Conservation (phyloP, 345 rosid species). For the Garcia nutans region DNA sequence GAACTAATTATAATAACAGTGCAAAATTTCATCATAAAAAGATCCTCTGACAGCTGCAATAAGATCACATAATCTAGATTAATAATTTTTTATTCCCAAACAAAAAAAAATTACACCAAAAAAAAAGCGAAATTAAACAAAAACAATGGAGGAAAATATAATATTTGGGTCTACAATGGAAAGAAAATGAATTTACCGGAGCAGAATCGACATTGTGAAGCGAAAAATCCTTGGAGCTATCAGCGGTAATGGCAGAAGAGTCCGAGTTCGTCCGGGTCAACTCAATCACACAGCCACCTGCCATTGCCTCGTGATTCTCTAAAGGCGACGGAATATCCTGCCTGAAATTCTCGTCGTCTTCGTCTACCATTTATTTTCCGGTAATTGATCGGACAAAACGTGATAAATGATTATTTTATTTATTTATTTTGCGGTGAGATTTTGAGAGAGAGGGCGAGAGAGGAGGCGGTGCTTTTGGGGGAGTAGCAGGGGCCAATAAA, state of each 20-base stretch:
- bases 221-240: constrained; percentile 21
- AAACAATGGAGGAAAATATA: not conserved
- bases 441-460: not conserved
- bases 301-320: constrained; percentile 34
- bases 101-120: no score
- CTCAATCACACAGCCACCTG: constrained; percentile 24
- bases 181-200: constrained; percentile 28
- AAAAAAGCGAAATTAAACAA: not conserved
- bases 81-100: no score
- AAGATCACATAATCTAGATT: no score
- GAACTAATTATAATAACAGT: no score
- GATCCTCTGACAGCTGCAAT: no score
- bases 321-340: constrained; percentile 23
- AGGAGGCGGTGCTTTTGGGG: constrained; percentile 8
- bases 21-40: no score
- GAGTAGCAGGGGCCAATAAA: constrained; percentile 13
- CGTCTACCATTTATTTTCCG: no score
- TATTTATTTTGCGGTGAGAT: not conserved
- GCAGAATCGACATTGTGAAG: constrained; percentile 17
- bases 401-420: not conserved
- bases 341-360: not conserved
- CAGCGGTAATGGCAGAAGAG: constrained; percentile 41
- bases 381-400: constrained; percentile 7
- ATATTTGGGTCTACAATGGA: not conserved
- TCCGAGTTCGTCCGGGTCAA: constrained; percentile 39